A percentile compares a stretch with the other conserved stretches of the same genome.
Evolutionary conservation across 176 grass and related monocot genomes (phyloP).

Genomic region (Oryza coarctata): DNA sequence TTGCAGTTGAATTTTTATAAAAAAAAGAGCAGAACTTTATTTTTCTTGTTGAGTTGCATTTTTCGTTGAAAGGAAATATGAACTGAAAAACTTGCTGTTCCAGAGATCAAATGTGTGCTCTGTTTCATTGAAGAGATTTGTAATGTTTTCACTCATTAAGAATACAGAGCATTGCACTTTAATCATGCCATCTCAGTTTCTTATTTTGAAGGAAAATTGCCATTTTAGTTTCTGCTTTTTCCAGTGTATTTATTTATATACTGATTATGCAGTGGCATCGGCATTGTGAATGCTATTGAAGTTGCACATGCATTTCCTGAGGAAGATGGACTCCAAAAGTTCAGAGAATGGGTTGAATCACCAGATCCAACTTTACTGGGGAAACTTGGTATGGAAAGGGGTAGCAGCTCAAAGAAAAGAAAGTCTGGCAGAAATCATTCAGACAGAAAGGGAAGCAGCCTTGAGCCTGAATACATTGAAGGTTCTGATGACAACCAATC

Average conservation of each 20-base stretch:
- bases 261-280: conserved; percentile 74
- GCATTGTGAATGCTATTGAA: conserved; percentile 98
- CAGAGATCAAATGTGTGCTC: not conserved
- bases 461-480: conserved; percentile 38
- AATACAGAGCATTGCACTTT: not conserved
- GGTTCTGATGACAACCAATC: conserved; percentile 48
- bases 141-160: not conserved
- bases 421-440: conserved; percentile 40
- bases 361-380: conserved; percentile 84
- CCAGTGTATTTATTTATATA: conserved; percentile 14
- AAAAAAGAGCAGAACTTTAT: conserved; percentile 17
- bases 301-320: conserved; percentile 92
- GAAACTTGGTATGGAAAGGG: conserved; percentile 54
- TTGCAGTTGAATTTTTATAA: not conserved
- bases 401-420: conserved; percentile 56
- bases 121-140: not conserved
- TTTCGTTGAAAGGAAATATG: not conserved
- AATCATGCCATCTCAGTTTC: not conserved
- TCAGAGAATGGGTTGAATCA: conserved; percentile 97
- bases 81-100: conserved; percentile 18
- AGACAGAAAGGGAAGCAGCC: conserved; percentile 38
- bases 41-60: conserved; percentile 12
- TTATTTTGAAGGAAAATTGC: not conserved
- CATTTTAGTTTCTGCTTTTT: conserved; percentile 1
- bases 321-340: conserved; percentile 86